Base-by-base conservation (phyloP, 139 green algal genomes). In the Ulvella scutata region DNA sequence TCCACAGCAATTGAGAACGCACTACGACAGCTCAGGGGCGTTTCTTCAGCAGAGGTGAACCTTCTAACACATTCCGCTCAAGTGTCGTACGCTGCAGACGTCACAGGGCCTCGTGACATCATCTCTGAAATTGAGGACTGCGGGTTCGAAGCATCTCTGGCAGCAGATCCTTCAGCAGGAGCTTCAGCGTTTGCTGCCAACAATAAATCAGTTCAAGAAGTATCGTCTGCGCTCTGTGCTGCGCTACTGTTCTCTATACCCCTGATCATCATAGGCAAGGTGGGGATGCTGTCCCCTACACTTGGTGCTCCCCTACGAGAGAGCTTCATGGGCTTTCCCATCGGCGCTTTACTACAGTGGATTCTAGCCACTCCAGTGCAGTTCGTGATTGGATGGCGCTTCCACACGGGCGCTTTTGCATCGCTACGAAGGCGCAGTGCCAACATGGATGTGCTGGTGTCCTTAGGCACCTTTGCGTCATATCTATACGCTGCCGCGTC, bases 371-470 rank as follows among this genome's bases (percentile, higher is more conserved):
- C 92, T 0, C 94, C 92, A 1, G 93, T 77, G 37, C 89, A 94
- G 83, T 98, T 97, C 79, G 78, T 80, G 17, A 84, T 97, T n/a
- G 95, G 91, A 13, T 90, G 85, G 83, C 85, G 90, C n/a, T 99
- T 99, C 81, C 92, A 98, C 80, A 61, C 75, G 9, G 93, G 91
- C 35, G 93, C 94, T 0, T 90, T 34, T 21, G 77, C 51, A 31
- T 76, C 84, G 9, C 72, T 90, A 21, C 74, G 74, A 35, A 44
- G 83, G 23, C 80, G 90, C 33, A 83, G 80, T 28, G 93, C 94
- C 61, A 99, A 99, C 86, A 99, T 99, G 95, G 95, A 99, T 74
- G 84, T 99, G 38, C 87, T 99, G 29, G 90, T 99, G 4, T 88
- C 89, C 1, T 85, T 99, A 43, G 94, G 91, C 51, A 99, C 94